phyloP scores from a whole-genome alignment of 2,329 filamentous ascomycete species.

The Thelonectria discophora region DNA sequence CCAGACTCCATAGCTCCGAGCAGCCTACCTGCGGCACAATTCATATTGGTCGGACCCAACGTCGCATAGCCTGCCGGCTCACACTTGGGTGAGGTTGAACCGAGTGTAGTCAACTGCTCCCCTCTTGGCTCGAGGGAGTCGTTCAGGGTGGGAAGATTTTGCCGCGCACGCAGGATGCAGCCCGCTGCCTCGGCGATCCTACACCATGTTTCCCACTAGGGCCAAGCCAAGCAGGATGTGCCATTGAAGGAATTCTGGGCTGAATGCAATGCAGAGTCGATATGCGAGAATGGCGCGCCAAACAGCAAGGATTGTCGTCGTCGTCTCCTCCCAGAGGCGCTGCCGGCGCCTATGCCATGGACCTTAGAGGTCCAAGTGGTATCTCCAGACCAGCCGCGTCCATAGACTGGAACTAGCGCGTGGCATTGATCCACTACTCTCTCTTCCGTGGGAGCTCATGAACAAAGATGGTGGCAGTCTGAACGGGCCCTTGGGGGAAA shows the following conservation, averaged over 20 bases:
- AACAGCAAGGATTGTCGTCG: slow-evolving; percentile 21
- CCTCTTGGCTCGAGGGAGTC: slow-evolving; percentile 20
- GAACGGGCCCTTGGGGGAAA: slow-evolving; percentile 7
- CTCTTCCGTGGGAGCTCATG: background rate
- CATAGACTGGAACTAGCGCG: slow-evolving; percentile 13
- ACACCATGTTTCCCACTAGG: slow-evolving; percentile 24
- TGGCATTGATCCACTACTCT: slow-evolving; percentile 13
- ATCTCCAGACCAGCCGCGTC: slow-evolving; percentile 13
- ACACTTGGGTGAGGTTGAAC: background rate
- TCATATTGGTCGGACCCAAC: background rate
- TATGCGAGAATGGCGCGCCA: slow-evolving; percentile 33
- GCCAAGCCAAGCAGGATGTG: slow-evolving; percentile 25
- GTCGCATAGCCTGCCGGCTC: background rate
- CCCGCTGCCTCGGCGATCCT: slow-evolving; percentile 25
- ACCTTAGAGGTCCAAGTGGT: slow-evolving; percentile 18
- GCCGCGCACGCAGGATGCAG: slow-evolving; percentile 27
- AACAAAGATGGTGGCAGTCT: slow-evolving; percentile 8
- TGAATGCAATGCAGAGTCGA: slow-evolving; percentile 25
- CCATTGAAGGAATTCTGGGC: slow-evolving; percentile 27
- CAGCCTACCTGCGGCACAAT: background rate
- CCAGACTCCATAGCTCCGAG: background rate
- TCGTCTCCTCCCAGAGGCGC: slow-evolving; percentile 23
- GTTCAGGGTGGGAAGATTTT: slow-evolving; percentile 27
- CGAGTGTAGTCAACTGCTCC: background rate
- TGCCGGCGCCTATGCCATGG: slow-evolving; percentile 41